These are phyloP conservation scores for rapeseed (Brassica napus) DNA, from an alignment of 345 rosid species.

Conservation along the genomic window Da-Ae NC_063442.1:41804001-41804500, in stretches of 20 bases:
- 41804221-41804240: constrained; percentile 65
- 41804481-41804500: constrained; percentile 1
- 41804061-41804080: neutral
- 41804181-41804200: constrained; percentile 62
- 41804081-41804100: neutral
- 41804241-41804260: constrained; percentile 71
- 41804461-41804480: constrained; percentile 8
- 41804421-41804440: constrained; percentile 56
- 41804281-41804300: neutral
- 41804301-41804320: neutral
- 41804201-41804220: constrained; percentile 54
- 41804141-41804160: constrained; percentile 60
- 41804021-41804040: constrained; percentile 55
- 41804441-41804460: constrained; percentile 15
- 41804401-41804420: constrained; percentile 62
- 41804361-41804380: constrained; percentile 79
- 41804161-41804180: constrained; percentile 52
- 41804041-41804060: constrained; percentile 45
- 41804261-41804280: constrained; percentile 41
- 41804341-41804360: neutral
- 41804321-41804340: neutral
- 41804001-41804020: constrained; percentile 47
- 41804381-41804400: constrained; percentile 64
- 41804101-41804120: neutral
- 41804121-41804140: constrained; percentile 5